Percentiles rank a stretch among this genome's conserved stretches.
Conservation (phyloP, 108 stramenopile species). For the Discostella pseudostelligera region DNA sequence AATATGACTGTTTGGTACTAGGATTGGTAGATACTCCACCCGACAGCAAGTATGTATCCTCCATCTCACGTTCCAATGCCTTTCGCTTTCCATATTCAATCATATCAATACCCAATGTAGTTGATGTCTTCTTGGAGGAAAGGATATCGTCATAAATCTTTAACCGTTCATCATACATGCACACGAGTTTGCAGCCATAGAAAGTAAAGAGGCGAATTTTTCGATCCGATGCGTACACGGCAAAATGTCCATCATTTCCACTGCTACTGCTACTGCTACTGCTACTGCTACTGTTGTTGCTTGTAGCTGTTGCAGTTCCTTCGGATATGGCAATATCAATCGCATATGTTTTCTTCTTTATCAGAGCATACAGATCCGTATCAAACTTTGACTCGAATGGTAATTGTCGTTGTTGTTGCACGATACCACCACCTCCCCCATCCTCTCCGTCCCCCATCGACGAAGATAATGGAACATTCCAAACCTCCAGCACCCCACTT, state of each 20-base stretch:
- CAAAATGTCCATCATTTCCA: no score
- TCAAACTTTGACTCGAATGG: conserved; percentile 76
- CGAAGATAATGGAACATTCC: conserved; percentile 55
- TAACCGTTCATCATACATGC: conserved; percentile 87
- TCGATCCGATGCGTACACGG: conserved; percentile 76
- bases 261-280: no score
- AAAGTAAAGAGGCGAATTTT: conserved; percentile 86
- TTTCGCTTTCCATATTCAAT: conserved; percentile 90
- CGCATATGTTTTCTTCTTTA: conserved; percentile 84
- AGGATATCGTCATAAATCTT: conserved; percentile 67
- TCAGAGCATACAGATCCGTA: conserved; percentile 89
- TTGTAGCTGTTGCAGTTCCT: no score
- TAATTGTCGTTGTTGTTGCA: conserved; percentile 24
- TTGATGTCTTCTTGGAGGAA: conserved; percentile 14
- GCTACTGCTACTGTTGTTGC: no score
- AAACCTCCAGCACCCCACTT: conserved; percentile 91
- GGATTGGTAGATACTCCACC: conserved; percentile 30
- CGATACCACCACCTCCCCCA: background rate
- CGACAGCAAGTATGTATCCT: conserved; percentile 46
- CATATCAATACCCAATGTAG: conserved; percentile 70
- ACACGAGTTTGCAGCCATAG: conserved; percentile 73
- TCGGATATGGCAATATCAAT: conserved; percentile 57
- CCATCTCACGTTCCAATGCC: conserved; percentile 89
- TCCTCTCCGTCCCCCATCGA: conserved; percentile 12
- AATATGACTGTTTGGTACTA: conserved; percentile 23